Evolutionary conservation across 1,284 basidiomycete genomes (phyloP), one percentile per base, ranked within the genome.

Genomic region (Cystobasidium sp.): DNA sequence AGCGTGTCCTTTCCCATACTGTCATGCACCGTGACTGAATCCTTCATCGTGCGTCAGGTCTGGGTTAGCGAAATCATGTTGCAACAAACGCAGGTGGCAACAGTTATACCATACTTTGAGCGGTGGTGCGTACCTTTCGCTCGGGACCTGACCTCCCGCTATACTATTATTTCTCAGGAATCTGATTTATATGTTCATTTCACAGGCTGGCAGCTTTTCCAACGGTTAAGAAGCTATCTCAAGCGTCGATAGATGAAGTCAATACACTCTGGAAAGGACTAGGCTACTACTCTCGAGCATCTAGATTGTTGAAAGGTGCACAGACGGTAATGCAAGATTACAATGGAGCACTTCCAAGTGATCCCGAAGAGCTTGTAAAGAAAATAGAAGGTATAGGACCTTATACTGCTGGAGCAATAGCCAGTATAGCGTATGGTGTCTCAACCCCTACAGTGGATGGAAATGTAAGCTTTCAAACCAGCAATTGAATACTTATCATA

Each of bases 11-110:
- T 18, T 37, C 18, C 18, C 14, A 18, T 12, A 43, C 10, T 16
- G 1, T 18, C 16, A 20, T 37, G 6, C 10, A n/a, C 18, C 43
- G 7, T 12, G 14, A 39, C 6, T 8, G 14, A 14, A 18, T 43
- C 37, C 8, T 31, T 44, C 14, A 20, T 9, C 3, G 14, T 41
- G 10, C 14, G 20, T 51, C 76, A 93, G 89, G 91, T 92, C 12
- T 92, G 91, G 90, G 86, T 97, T 56, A 92, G 91, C 12, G 94
- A 97, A 82, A 91, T 97, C 77, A 98, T 98, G 96, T 86, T 97
- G 6, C 96, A 99, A 81, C 96, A 99, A 82, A 98, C 96, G 0
- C 94, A 80, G 70, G 84, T 85, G 31, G 87, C 85, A 3, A 96
- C 94, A 0, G 94, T 95, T 14, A 93, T 94, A 77, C 91, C 90